These are phyloP conservation scores for Rhodotorula sp. DNA, from an alignment of 1,284 basidiomycete genomes.

Conservation along the genomic window DNA sequence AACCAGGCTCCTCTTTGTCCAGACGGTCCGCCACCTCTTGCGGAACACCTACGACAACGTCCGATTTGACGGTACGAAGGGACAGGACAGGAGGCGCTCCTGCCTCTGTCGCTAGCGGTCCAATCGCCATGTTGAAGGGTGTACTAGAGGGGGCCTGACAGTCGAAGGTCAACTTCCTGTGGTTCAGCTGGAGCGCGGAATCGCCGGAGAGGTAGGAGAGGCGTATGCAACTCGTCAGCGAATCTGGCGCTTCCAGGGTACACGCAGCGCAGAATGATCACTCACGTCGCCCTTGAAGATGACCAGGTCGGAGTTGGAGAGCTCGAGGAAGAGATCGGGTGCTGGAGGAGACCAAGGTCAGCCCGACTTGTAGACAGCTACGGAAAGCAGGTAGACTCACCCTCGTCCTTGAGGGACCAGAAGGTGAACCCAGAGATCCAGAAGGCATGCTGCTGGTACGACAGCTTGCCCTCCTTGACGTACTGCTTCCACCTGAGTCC, in stretches of 20 bases:
- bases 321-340: slow-evolving; percentile 89
- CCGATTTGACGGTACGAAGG: slow-evolving; percentile 79
- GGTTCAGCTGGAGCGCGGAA: not conserved
- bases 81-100: slow-evolving; percentile 75
- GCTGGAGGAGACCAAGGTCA: slow-evolving; percentile 55
- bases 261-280: not conserved
- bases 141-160: slow-evolving; percentile 91
- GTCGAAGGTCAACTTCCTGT: slow-evolving; percentile 73
- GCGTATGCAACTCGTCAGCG: not conserved
- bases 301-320: slow-evolving; percentile 86
- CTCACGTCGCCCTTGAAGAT: slow-evolving; percentile 13
- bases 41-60: slow-evolving; percentile 64
- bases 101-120: slow-evolving; percentile 82
- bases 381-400: slow-evolving; percentile 36
- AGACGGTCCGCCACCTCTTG: slow-evolving; percentile 69
- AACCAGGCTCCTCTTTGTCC: slow-evolving; percentile 84
- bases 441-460: slow-evolving; percentile 95
- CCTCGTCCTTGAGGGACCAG: slow-evolving; percentile 73
- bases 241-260: not conserved
- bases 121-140: slow-evolving; percentile 87
- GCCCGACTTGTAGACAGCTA: too few species aligned
- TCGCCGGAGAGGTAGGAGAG: not conserved
- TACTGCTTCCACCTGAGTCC: slow-evolving; percentile 95
- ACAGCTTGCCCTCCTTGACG: slow-evolving; percentile 87
- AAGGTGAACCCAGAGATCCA: slow-evolving; percentile 56